Percentiles rank a stretch among this genome's conserved stretches.
phyloP scores from a whole-genome alignment of 176 grass and related monocot species.

The Cenchrus purpureus region DNA sequence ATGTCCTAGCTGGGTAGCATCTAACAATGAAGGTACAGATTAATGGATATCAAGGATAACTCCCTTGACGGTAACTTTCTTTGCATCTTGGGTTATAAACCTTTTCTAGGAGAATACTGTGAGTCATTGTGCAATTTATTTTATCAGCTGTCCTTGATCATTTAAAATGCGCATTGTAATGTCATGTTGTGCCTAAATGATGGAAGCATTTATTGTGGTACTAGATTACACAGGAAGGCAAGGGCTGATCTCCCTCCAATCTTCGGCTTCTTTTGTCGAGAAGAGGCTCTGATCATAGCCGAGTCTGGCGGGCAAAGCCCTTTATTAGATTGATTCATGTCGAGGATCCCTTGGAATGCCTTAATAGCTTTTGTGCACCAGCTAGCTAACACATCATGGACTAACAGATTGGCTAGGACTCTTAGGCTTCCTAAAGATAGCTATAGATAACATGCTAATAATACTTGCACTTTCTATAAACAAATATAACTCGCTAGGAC shows the following conservation, averaged over 20 bases:
- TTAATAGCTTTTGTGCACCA: background rate
- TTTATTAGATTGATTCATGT: background rate
- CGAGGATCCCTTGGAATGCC: background rate
- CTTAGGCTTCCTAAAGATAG: slow-evolving; percentile 6
- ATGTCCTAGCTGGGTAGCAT: background rate
- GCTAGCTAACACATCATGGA: background rate
- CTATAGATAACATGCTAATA: slow-evolving; percentile 11
- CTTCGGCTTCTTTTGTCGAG: background rate
- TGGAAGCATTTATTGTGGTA: background rate
- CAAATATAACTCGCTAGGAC: background rate
- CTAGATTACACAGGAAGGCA: background rate
- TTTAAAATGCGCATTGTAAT: slow-evolving; percentile 1
- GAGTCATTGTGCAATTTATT: background rate
- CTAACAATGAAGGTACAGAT: background rate
- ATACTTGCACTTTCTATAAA: background rate
- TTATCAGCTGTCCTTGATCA: background rate
- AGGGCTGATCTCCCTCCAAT: background rate
- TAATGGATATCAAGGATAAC: slow-evolving; percentile 10
- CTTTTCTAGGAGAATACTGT: background rate
- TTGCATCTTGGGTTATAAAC: background rate
- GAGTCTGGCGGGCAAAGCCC: background rate
- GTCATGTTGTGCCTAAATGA: background rate
- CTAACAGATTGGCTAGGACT: slow-evolving; percentile 1
- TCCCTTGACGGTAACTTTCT: background rate
- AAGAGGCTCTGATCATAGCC: too few relatives aligned